These are phyloP conservation scores for Mortierella sp. DNA, from an alignment of 371 early-diverging fungal genomes.

Conservation along the genomic window DNA sequence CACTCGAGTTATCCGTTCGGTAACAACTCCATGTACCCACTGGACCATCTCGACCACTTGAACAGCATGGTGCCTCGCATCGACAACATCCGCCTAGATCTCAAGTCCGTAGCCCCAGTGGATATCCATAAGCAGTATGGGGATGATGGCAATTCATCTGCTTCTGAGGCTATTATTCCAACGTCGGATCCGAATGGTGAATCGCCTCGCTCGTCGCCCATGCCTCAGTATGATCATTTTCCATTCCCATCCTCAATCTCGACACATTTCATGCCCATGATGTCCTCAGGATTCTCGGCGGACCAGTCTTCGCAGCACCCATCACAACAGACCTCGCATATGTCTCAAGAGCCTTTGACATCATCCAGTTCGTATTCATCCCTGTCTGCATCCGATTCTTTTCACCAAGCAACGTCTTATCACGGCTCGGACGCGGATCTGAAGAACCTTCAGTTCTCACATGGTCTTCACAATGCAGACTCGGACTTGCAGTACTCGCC, in stretches of 20 bases:
- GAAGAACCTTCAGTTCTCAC: slow-evolving; percentile 34
- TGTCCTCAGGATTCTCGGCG: slow-evolving; percentile 30
- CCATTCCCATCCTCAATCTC: slow-evolving; percentile 47
- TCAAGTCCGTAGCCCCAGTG: slow-evolving; percentile 48
- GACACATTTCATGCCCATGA: slow-evolving; percentile 48
- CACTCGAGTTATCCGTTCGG: slow-evolving; percentile 40
- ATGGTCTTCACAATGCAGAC: slow-evolving; percentile 16
- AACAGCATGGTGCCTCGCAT: slow-evolving; percentile 47
- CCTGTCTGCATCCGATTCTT: slow-evolving; percentile 21
- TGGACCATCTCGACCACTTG: slow-evolving; percentile 45
- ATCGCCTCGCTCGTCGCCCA: slow-evolving; percentile 38
- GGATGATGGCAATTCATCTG: slow-evolving; percentile 17
- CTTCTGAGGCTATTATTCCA: slow-evolving; percentile 18
- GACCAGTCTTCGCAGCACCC: slow-evolving; percentile 17
- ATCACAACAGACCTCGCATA: slow-evolving; percentile 5
- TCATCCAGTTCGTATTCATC: slow-evolving; percentile 23
- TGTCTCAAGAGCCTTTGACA: slow-evolving; percentile 18
- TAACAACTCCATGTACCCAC: slow-evolving; percentile 29
- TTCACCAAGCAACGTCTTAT: slow-evolving; percentile 18
- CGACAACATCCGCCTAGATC: slow-evolving; percentile 43
- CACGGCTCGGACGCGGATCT: slow-evolving; percentile 22
- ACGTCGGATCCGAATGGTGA: slow-evolving; percentile 43
- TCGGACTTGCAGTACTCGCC: slow-evolving; percentile 27
- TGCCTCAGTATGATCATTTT: slow-evolving; percentile 50
- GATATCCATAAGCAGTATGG: slow-evolving; percentile 44